phyloP scores from a whole-genome alignment of 768 basidiomycete species.

The Suillus cothurnatus region DNA sequence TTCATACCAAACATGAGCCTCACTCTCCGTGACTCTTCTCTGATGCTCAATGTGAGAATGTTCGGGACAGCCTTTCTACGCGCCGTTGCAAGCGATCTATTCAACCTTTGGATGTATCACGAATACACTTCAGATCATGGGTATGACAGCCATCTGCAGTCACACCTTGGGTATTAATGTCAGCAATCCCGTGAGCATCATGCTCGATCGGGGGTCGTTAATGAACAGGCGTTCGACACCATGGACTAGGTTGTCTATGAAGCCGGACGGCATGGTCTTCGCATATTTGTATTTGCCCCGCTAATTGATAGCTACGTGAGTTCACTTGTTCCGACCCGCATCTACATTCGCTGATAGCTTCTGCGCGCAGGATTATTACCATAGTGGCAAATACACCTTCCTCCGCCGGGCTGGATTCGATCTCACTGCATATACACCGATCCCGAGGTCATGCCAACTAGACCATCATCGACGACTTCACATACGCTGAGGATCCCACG shows the following conservation, averaged over 20 bases:
- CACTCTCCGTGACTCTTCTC: no score
- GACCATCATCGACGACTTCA: constrained; percentile 43
- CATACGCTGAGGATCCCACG: constrained; percentile 14
- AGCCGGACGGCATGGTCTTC: constrained; percentile 12
- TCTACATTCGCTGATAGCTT: background rate
- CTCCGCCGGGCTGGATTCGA: constrained; percentile 23
- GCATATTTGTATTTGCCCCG: constrained; percentile 21
- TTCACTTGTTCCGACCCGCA: background rate
- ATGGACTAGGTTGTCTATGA: constrained; percentile 33
- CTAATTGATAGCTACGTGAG: constrained; percentile 24
- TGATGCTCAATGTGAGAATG: no score
- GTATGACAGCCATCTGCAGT: constrained; percentile 30
- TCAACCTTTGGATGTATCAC: no score
- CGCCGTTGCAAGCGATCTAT: no score
- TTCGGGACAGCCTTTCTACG: no score
- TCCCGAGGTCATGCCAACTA: constrained; percentile 37
- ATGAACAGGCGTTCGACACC: constrained; percentile 27
- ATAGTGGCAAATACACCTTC: constrained; percentile 35
- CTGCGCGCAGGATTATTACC: constrained; percentile 21
- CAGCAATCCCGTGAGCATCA: constrained; percentile 30
- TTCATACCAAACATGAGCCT: no score
- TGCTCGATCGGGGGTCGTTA: constrained; percentile 29
- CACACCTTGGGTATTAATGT: constrained; percentile 33
- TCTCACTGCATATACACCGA: constrained; percentile 24
- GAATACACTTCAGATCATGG: no score